Evolutionary conservation across 2,329 filamentous ascomycete genomes (phyloP), one percentile per base, ranked within the genome.

Genomic region (Monosporascus sp.): DNA sequence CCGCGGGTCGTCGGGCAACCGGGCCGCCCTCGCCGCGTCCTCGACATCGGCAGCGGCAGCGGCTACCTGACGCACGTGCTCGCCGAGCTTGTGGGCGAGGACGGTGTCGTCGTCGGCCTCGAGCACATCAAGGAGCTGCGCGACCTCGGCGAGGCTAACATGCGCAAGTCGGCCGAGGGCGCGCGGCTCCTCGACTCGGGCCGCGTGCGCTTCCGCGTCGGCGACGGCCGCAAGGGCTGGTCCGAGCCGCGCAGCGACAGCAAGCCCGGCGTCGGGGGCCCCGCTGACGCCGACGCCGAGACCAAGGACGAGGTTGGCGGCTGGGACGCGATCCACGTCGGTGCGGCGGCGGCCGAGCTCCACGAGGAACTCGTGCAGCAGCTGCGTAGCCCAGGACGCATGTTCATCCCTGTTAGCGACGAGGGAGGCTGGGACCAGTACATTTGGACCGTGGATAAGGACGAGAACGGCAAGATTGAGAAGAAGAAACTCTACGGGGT

Each of bases 251-350:
- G 52, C 11, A 54, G 37, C 24, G 55, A 45, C 0, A 47, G 50
- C 14, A 54, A 54, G 50, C 61, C 63, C 57, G 45, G 66, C 73
- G 61, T 60, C 3, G 60, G 57, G 8, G 59, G 57, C 57, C 5
- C 72, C 2, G 57, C 51, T 4, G 59, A 58, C 9, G 48, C 39
- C 1, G 57, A 65, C 1, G 64, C 72, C 53, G 72, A 64, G 63
- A 81, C 73, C 2, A 70, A 71, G 45, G 77, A 76, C 6, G 76
- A 76, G 52, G 72, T 75, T 14, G 77, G 73, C 56, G 79, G 84
- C 0, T 99, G 93, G 78, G 90, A 97, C 77, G 92, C 89, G 2
- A 97, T 99, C 55, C 94, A 97, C 67, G 94, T 97, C 3, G 94
- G 94, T 0, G 94, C 94, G 0, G 89, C 90, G 7, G 93, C 93